These are phyloP conservation scores for Rubroshorea leprosula DNA, from an alignment of 345 rosid species.

Conservation along the genomic window DNA sequence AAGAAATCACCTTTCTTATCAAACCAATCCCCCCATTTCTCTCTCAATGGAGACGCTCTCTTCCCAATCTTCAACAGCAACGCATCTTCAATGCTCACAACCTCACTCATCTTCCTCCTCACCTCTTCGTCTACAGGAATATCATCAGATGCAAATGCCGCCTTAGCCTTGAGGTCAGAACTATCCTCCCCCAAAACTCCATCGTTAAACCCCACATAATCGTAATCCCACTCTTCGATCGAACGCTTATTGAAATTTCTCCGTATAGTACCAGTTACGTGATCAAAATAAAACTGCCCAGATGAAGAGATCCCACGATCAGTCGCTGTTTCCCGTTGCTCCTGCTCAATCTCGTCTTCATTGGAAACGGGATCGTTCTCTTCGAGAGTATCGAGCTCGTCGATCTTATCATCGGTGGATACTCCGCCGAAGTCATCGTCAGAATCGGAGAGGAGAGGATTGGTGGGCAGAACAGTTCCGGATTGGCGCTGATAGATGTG, in stretches of 20 bases:
- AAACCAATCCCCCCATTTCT: constrained; percentile 98
- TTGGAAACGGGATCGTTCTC: constrained; percentile 23
- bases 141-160: constrained; percentile 75
- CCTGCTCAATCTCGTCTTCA: constrained; percentile 35
- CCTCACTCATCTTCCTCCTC: constrained; percentile 61
- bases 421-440: constrained; percentile 22
- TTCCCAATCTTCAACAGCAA: constrained; percentile 56
- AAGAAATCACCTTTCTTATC: constrained; percentile 85
- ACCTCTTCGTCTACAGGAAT: constrained; percentile 65
- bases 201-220: constrained; percentile 35
- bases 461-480: constrained; percentile 28
- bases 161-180: constrained; percentile 22
- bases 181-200: constrained; percentile 22
- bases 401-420: constrained; percentile 42
- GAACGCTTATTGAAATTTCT: constrained; percentile 59
- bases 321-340: constrained; percentile 22
- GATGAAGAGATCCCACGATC: constrained; percentile 30
- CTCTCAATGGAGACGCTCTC: constrained; percentile 59
- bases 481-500: constrained; percentile 15
- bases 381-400: no score
- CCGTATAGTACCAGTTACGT: constrained; percentile 49
- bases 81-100: constrained; percentile 62
- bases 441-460: constrained; percentile 58
- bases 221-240: constrained; percentile 92
- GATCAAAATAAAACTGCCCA: constrained; percentile 67